Conservation (phyloP, 176 grass and related monocot species). For the Alopecurus myosuroides region DNA sequence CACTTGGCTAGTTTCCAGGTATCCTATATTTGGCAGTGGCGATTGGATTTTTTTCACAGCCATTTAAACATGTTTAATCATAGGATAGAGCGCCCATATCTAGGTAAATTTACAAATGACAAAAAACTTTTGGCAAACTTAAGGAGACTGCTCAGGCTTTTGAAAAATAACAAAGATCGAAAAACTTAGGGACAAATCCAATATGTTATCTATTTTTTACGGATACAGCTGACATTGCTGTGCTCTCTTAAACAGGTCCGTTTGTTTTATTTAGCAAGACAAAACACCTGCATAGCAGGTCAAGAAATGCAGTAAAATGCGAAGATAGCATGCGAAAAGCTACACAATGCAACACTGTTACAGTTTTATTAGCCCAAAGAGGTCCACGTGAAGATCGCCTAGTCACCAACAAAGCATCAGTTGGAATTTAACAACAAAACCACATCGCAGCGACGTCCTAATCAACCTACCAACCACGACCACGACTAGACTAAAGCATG, state of each 20-base stretch:
- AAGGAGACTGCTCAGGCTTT: not conserved
- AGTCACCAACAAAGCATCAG: conserved; percentile 11
- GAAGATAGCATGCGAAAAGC: not conserved
- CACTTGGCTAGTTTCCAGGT: not conserved
- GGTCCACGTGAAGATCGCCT: not conserved
- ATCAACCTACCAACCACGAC: conserved; percentile 17
- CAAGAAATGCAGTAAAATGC: not conserved
- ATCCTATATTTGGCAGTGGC: not conserved
- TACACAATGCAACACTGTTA: not conserved
- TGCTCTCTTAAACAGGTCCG: not conserved
- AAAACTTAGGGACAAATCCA: not conserved
- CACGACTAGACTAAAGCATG: conserved; percentile 7
- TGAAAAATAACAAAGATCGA: not conserved
- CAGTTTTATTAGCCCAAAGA: not conserved
- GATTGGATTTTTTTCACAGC: not conserved
- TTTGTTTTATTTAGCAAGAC: not conserved
- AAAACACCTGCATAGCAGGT: not conserved
- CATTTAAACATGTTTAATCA: not conserved
- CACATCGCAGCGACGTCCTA: conserved; percentile 26
- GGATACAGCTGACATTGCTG: too few species aligned
- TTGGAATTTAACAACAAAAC: conserved; percentile 6
- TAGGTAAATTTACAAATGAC: not conserved
- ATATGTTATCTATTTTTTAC: not conserved
- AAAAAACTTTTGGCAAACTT: not conserved
- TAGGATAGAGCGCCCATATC: not conserved